Evolutionary conservation across 1,284 basidiomycete species (phyloP).

Genomic region (Microbotryum violaceum): DNA sequence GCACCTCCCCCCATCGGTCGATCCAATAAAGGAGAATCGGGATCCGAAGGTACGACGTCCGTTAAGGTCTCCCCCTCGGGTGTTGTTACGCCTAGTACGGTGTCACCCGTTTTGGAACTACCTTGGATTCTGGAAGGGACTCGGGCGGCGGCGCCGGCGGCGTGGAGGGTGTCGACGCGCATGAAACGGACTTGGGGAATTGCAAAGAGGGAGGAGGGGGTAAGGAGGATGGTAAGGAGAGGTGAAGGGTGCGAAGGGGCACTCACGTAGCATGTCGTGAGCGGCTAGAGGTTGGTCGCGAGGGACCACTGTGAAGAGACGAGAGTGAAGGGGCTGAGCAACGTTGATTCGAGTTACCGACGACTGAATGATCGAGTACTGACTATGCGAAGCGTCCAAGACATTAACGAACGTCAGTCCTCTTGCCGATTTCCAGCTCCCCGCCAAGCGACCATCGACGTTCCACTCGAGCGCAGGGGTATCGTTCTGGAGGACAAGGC

Average conservation of each 20-base stretch:
- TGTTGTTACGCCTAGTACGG: conserved; percentile 26
- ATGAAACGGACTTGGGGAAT: conserved; percentile 63
- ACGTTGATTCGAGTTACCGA: neutral
- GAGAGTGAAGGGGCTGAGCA: neutral
- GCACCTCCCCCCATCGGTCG: too few species aligned
- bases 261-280: conserved; percentile 82
- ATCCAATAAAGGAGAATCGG: neutral
- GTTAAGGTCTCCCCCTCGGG: conserved; percentile 28
- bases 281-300: conserved; percentile 80
- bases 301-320: conserved; percentile 51
- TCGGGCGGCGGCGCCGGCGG: conserved; percentile 62
- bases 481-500: conserved; percentile 41
- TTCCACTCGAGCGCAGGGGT: conserved; percentile 68
- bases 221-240: neutral
- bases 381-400: conserved; percentile 79
- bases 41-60: neutral
- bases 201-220: neutral
- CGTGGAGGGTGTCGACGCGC: conserved; percentile 71
- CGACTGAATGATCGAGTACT: neutral
- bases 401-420: conserved; percentile 90
- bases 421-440: conserved; percentile 79
- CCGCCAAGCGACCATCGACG: conserved; percentile 67
- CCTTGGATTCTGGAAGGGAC: conserved; percentile 57
- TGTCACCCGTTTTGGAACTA: neutral
- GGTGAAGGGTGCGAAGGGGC: neutral